A percentile compares a stretch with the other conserved stretches of the same genome.
Evolutionary conservation across 2,329 filamentous ascomycete species (phyloP).

Genomic region (Scortechinia acanthostroma): DNA sequence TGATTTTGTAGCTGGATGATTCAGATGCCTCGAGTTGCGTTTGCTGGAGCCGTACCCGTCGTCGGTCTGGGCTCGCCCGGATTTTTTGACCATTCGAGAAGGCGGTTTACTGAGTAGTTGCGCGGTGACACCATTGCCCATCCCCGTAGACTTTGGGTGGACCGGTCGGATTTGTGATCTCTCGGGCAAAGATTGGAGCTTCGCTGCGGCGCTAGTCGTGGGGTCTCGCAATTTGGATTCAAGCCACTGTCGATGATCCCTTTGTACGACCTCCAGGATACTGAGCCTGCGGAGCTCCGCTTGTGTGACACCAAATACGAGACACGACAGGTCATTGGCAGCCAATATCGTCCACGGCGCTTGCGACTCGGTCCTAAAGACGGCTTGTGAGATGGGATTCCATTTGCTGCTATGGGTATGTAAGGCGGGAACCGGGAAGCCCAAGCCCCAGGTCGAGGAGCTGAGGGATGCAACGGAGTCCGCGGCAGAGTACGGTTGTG

Average conservation of each 20-base stretch:
- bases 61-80: constrained; percentile 57
- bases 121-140: constrained; percentile 72
- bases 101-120: constrained; percentile 78
- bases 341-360: constrained; percentile 93
- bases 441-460: constrained; percentile 28
- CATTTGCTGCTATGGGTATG: constrained; percentile 87
- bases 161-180: background rate
- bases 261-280: constrained; percentile 87
- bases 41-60: constrained; percentile 46
- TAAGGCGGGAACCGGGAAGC: constrained; percentile 47
- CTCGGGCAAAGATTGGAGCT: constrained; percentile 5
- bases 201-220: constrained; percentile 23
- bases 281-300: constrained; percentile 90
- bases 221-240: constrained; percentile 71
- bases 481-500: constrained; percentile 65
- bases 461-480: constrained; percentile 25
- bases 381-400: constrained; percentile 85
- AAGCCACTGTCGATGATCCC: constrained; percentile 82
- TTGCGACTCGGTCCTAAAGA: constrained; percentile 89
- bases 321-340: constrained; percentile 89
- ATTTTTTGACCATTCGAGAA: constrained; percentile 36
- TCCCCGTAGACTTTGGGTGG: constrained; percentile 54
- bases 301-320: constrained; percentile 98
- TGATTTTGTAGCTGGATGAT: constrained; percentile 58
- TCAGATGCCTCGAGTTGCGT: constrained; percentile 42